Evolutionary conservation across 257 asterid genomes (phyloP), one percentile per base, ranked within the genome.

Genomic region (Dorcoceras hygrometricum): DNA sequence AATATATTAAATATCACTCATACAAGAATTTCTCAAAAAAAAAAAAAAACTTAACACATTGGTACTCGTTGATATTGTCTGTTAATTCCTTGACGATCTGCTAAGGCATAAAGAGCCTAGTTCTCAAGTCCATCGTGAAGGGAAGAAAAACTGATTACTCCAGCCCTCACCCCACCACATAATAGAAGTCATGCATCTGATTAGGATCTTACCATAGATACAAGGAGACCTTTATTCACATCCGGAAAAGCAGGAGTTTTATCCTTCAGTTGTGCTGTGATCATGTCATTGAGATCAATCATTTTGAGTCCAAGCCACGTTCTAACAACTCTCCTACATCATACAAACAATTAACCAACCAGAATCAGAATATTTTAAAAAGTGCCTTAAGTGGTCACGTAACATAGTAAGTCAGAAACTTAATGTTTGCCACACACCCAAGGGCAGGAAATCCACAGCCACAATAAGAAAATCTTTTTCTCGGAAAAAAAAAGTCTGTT

Each of bases 301-400:
- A 89, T 89, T 83, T 86, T 89, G 68, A 92, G 59, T 50, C 98
- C 98, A 71, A 89, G 86, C 98, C 98, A 92, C 28, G 98, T 95
- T 36, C 98, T 86, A 66, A 92, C 92, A 79, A 92, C 97, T 77
- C 95, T 87, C 86, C 98, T 92, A 85, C 74, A 82, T 53, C 6
- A 68, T 66, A 34, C 50, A 64, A 29, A 56, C 22, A 11, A 73
- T 9, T 68, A 60, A 43, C 0, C 11, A 39, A 39, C 14, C 5
- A 39, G 4, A 39, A 34, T 34, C 50, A 39, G n/a, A 39, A 14
- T 2, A 43, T 43, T 14, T 43, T 43, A 43, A 43, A 6, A 43
- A 43, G 53, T 14, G 19, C 51, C 51, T 16, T 3, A 14, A 43
- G 19, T 43, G 51, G 51, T 43, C 19, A 2, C 19, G 7, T 43